Evolutionary conservation across 2,329 filamentous ascomycete species (phyloP), one percentile per base, ranked within the genome.

Genomic region (Arthrobotrys sphaeroides): DNA sequence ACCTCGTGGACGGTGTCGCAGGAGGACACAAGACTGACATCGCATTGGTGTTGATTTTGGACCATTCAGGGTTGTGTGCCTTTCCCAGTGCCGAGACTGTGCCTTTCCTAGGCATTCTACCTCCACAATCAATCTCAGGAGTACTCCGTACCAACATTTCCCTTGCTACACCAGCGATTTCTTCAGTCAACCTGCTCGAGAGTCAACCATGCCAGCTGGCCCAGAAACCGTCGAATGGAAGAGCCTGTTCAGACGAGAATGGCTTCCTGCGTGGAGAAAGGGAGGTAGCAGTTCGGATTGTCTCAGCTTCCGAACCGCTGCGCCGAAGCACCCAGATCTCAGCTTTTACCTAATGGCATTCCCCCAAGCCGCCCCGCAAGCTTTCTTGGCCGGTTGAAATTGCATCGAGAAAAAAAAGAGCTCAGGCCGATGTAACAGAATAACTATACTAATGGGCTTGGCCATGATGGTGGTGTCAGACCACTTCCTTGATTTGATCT

Each of bases 211-310:
- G n/a, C n/a, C n/a, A n/a, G n/a, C n/a, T n/a, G n/a, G n/a, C n/a
- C n/a, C n/a, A n/a, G n/a, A n/a, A n/a, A 53, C 26, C 7, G n/a
- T 36, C 22, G 51, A 20, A 53, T 22, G 6, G 9, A 24, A 24
- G 47, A 38, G 13, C 1, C 31, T 31, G 38, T 36, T 53, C 40
- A 22, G n/a, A 43, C 28, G 7, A 22, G 18, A 22, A 18, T 18
- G n/a, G 9, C 4, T 22, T 33, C n/a, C n/a, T n/a, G n/a, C 51
- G 18, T 16, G 18, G 16, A 22, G 5, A 36, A 5, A 13, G 28
- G 47, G 51, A 55, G 51, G 51, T 55, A 55, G 51, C 51, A 55
- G 31, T 55, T 55, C 51, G 51, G 51, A 55, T 55, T 55, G 51
- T 55, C 51, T 55, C 51, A 55, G 18, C 51, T 55, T 55, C 51